Conservation (phyloP, 108 stramenopile genomes). For the Cylindrotheca fusiformis region DNA sequence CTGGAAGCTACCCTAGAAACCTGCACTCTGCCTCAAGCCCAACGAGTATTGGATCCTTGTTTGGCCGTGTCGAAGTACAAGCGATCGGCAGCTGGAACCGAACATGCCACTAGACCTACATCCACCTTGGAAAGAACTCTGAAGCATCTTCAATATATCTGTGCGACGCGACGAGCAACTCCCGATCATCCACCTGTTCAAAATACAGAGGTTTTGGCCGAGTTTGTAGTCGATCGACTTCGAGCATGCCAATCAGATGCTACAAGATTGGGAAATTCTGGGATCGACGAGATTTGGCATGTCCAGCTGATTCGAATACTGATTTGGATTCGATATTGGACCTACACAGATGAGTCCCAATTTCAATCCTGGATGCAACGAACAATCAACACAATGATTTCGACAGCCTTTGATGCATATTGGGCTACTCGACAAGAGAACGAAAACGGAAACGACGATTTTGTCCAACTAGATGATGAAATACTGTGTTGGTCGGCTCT, state of each 20-base stretch:
- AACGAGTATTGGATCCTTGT: conserved; percentile 36
- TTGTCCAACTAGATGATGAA: conserved; percentile 28
- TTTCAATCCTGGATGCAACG: conserved; percentile 2
- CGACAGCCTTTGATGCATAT: conserved; percentile 38
- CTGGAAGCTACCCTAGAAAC: conserved; percentile 43
- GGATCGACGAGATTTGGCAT: conserved; percentile 8
- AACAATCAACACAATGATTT: conserved; percentile 17
- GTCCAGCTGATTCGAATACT: conserved; percentile 18
- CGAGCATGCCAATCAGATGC: conserved; percentile 38
- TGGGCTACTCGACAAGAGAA: conserved; percentile 17
- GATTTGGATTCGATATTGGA: conserved; percentile 23
- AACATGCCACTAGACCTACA: background rate
- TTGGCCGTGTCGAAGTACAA: conserved; percentile 41
- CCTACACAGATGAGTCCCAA: background rate
- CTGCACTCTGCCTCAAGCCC: conserved; percentile 4
- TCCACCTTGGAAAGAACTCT: conserved; percentile 7
- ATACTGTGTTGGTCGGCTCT: conserved; percentile 29
- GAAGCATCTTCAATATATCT: conserved; percentile 21
- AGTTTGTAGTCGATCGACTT: conserved; percentile 40
- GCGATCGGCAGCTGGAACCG: conserved; percentile 50
- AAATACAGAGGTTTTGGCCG: background rate
- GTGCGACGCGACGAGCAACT: conserved; percentile 6
- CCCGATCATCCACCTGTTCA: conserved; percentile 15
- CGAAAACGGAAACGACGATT: no score
- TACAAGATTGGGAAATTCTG: conserved; percentile 8